Base-by-base conservation (phyloP, 768 basidiomycete genomes). In the Amanita fuliginea region DNA sequence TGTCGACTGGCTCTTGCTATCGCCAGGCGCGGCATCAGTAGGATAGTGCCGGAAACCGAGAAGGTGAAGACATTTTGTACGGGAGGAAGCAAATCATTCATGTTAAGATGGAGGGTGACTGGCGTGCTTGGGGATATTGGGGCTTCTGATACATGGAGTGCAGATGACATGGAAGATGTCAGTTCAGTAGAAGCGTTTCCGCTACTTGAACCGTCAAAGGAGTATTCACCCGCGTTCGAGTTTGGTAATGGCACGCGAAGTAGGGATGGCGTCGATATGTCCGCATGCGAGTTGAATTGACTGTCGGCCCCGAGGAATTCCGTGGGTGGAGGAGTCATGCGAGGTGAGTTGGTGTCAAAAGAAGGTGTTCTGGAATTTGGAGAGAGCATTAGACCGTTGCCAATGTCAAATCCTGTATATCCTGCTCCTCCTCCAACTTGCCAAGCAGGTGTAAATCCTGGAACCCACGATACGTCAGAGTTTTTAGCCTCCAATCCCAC, bases 81-180 rank as follows among this genome's bases (percentile, higher is more conserved):
- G 7, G 85, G 77, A 2, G 79, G 75, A 21, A 78, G 69, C 6
- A 89, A 67, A 36, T 89, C 84, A 55, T 86, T 85, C 71, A 89
- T 86, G 58, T 89, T 87, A 52, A 91, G 55, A 59, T 88, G 86
- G 7, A 89, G 64, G 0, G 84, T 86, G 40, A 91, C 71, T 2
- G 84, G 81, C 11, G 71, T 65, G 16, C 73, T 73, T 1, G 86
- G 86, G 9, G 76, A 69, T 26, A 60, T 54, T 42, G 51, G 43
- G 26, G 62, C 57, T 41, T 54, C 54, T 62, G 60, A 54, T 14
- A 55, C 54, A 5, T 67, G 68, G 9, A 58, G 68, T 6, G 78
- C 74, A 34, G 80, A 80, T 19, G 72, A 71, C 2, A 81, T 61
- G 22, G 73, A 70, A 8, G 74, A 73, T 44, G 75, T 64, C 54